Evolutionary conservation across 345 rosid species (phyloP).

Genomic region (Reutealis trisperma): DNA sequence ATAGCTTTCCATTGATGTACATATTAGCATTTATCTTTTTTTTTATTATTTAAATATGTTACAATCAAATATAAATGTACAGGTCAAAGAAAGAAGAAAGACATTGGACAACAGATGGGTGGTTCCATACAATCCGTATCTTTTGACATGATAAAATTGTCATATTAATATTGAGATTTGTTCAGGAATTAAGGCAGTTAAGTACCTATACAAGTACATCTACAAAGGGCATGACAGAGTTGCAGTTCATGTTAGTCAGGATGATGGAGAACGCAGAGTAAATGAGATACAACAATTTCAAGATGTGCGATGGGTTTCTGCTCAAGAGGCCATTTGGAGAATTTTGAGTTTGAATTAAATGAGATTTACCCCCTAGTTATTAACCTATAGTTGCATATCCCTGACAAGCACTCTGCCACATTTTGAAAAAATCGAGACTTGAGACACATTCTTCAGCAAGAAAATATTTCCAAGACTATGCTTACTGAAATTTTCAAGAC

Average conservation of each 20-base stretch:
- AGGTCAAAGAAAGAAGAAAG: background rate
- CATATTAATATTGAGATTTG: background rate
- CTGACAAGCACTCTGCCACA: background rate
- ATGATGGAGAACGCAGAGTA: background rate
- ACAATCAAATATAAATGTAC: no score
- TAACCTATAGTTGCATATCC: no score
- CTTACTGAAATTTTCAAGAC: background rate
- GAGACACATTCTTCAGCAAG: background rate
- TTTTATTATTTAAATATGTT: no score
- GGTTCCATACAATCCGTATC: background rate
- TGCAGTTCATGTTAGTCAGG: background rate
- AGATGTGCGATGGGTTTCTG: background rate
- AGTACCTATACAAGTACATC: background rate
- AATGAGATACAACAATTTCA: background rate
- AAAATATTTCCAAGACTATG: background rate
- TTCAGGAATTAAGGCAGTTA: background rate
- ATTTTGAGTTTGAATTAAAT: background rate
- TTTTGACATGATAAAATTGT: background rate
- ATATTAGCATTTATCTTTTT: no score
- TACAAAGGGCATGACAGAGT: background rate
- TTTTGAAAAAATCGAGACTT: background rate
- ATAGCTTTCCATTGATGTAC: no score
- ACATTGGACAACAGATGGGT: background rate
- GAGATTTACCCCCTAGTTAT: no score
- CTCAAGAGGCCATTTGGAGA: background rate